These are phyloP conservation scores for Curvularia hawaiiensis DNA, from an alignment of 2,329 filamentous ascomycete genomes.

Conservation along the genomic window DNA sequence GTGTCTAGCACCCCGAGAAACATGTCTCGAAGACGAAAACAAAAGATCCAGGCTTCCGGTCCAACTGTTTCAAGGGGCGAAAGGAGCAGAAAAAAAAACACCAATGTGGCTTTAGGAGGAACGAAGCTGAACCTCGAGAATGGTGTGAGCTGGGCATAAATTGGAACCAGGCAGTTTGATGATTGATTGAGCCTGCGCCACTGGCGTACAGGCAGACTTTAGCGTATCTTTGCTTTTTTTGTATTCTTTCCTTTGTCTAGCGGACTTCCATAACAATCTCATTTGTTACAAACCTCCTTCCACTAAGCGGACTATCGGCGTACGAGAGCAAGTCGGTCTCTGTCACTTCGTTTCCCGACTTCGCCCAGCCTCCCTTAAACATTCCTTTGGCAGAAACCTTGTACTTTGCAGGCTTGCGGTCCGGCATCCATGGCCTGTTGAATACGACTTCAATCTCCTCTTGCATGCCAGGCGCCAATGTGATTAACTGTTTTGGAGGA, in stretches of 20 bases:
- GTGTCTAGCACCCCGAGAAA: too few relatives aligned
- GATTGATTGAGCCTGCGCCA: not conserved
- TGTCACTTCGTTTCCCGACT: constrained; percentile 26
- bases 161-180: not conserved
- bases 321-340: constrained; percentile 37
- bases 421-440: constrained; percentile 46
- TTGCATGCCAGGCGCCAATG: constrained; percentile 42
- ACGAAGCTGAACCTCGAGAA: not conserved
- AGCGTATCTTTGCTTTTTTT: not conserved
- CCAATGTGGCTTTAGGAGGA: not conserved
- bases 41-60: not conserved
- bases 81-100: not conserved
- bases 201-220: not conserved
- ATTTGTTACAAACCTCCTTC: constrained; percentile 32
- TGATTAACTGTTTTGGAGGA: constrained; percentile 41
- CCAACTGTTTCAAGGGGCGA: not conserved
- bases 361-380: constrained; percentile 46
- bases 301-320: constrained; percentile 30
- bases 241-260: not conserved
- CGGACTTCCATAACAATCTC: constrained; percentile 28
- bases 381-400: constrained; percentile 43
- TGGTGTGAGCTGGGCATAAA: not conserved
- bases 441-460: constrained; percentile 45
- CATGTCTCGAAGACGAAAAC: not conserved
- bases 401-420: constrained; percentile 43